Percentiles rank a stretch among this genome's conserved stretches.
phyloP scores from a whole-genome alignment of 345 rosid genomes.

The Jatropha curcas region DNA sequence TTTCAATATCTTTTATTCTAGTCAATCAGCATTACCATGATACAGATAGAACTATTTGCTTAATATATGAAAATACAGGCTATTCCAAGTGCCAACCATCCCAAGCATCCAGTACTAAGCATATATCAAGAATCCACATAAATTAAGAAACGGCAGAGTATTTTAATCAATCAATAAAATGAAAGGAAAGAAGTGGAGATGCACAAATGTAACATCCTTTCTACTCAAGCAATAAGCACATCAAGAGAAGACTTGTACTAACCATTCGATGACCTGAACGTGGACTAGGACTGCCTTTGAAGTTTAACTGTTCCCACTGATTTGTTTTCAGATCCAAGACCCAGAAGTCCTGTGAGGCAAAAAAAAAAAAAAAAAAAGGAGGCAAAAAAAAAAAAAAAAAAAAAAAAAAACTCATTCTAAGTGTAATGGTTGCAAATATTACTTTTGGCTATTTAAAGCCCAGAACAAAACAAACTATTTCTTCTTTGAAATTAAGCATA shows the following conservation, averaged over 20 bases:
- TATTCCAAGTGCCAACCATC: neutral
- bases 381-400: slow-evolving; percentile 1
- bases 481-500: neutral
- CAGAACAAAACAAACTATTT: neutral
- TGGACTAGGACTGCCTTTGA: slow-evolving; percentile 88
- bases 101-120: neutral
- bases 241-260: slow-evolving; percentile 22
- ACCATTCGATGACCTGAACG: slow-evolving; percentile 99
- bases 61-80: neutral
- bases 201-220: neutral
- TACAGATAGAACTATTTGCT: neutral
- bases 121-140: too few relatives aligned
- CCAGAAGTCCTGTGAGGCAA: slow-evolving; percentile 73
- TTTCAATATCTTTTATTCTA: neutral
- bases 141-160: neutral
- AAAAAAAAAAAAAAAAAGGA: neutral
- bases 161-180: neutral
- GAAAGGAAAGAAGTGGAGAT: neutral
- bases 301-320: slow-evolving; percentile 91
- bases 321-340: slow-evolving; percentile 87
- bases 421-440: neutral
- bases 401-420: neutral
- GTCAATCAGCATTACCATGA: neutral
- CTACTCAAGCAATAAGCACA: neutral
- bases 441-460: neutral